phyloP scores from a whole-genome alignment of 2,329 filamentous ascomycete genomes.

The Grosmannia serpens region DNA sequence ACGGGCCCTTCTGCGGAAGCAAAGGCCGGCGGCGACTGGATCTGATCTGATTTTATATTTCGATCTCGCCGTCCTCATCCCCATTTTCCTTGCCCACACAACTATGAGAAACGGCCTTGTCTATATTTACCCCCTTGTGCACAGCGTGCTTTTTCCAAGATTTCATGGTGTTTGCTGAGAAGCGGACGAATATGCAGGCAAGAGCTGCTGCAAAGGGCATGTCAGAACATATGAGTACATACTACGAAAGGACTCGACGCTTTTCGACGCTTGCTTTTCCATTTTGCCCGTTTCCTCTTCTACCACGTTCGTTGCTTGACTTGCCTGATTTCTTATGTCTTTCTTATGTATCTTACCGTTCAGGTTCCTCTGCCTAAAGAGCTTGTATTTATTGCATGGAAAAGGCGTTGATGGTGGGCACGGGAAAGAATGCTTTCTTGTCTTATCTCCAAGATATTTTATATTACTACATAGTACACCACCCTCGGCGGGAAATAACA shows the following conservation, averaged over 20 bases:
- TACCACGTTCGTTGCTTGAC: not conserved
- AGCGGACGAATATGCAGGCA: too few relatives aligned
- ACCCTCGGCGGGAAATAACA: not conserved
- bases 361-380: not conserved
- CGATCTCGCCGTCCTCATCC: too few relatives aligned
- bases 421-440: not conserved
- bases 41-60: slow-evolving; percentile 4
- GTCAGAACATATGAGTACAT: too few relatives aligned
- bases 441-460: not conserved
- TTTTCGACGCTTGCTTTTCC: too few relatives aligned
- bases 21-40: slow-evolving; percentile 11
- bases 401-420: slow-evolving; percentile 1
- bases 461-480: not conserved
- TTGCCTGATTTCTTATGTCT: not conserved
- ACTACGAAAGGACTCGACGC: too few relatives aligned
- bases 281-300: not conserved
- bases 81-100: not conserved
- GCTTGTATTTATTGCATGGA: slow-evolving; percentile 4
- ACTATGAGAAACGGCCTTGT: not conserved
- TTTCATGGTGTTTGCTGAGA: not conserved
- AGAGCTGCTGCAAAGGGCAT: too few relatives aligned
- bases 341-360: not conserved
- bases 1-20: not conserved
- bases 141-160: not conserved
- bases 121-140: not conserved